phyloP scores from a whole-genome alignment of 495 filamentous ascomycete species.

The Penicillium paxilli region DNA sequence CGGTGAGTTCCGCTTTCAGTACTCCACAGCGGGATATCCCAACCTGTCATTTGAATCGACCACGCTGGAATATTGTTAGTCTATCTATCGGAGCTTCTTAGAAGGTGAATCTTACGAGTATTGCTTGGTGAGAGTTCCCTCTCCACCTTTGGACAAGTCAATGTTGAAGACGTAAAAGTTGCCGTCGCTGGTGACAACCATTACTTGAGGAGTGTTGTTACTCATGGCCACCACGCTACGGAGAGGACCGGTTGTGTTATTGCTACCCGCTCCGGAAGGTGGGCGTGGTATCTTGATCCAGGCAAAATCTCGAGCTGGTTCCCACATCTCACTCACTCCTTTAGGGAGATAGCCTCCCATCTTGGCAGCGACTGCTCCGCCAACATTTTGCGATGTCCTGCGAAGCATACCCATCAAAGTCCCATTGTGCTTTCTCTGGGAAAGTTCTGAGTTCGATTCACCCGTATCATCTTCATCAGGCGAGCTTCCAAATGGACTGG shows the following conservation, averaged over 20 bases:
- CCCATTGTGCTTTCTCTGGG: slow-evolving; percentile 53
- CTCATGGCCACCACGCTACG: slow-evolving; percentile 95
- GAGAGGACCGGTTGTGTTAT: slow-evolving; percentile 48
- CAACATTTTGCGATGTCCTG: slow-evolving; percentile 94
- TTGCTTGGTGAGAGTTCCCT: slow-evolving; percentile 86
- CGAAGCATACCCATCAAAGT: slow-evolving; percentile 87
- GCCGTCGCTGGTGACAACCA: slow-evolving; percentile 97
- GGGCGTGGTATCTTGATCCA: slow-evolving; percentile 89
- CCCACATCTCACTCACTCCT: slow-evolving; percentile 96
- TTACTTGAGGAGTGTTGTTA: slow-evolving; percentile 87
- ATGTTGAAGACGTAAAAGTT: slow-evolving; percentile 93
- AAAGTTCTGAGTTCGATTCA: slow-evolving; percentile 31
- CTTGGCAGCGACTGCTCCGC: slow-evolving; percentile 82
- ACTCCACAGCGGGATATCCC: slow-evolving; percentile 48
- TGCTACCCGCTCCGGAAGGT: slow-evolving; percentile 34
- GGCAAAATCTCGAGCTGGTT: slow-evolving; percentile 91
- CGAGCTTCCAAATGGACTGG: slow-evolving; percentile 36
- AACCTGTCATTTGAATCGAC: slow-evolving; percentile 54
- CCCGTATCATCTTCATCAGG: slow-evolving; percentile 38
- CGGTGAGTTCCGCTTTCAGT: slow-evolving; percentile 20
- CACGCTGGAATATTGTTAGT: slow-evolving; percentile 33
- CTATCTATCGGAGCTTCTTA: too few species aligned
- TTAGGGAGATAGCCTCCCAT: slow-evolving; percentile 89
- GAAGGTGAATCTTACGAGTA: slow-evolving; percentile 64
- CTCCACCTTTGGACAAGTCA: slow-evolving; percentile 93